These are phyloP conservation scores for Streptanthus diversifolius DNA, from an alignment of 345 rosid species.

Conservation along the genomic window DNA sequence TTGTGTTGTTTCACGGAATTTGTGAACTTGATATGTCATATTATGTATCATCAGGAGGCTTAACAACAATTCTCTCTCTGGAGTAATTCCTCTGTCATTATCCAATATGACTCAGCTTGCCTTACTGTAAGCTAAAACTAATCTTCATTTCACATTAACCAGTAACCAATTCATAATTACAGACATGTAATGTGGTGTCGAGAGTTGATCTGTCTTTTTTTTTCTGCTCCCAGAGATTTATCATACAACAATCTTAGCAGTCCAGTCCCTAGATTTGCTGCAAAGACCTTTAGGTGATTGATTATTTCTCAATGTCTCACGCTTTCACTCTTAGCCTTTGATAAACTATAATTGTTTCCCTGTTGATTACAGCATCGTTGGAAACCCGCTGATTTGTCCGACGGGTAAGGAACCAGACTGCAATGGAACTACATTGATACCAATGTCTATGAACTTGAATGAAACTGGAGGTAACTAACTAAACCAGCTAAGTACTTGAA, in stretches of 20 bases:
- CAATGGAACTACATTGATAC: conserved; percentile 70
- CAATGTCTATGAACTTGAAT: conserved; percentile 97
- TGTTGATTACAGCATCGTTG: conserved; percentile 60
- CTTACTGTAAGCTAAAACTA: conserved; percentile 59
- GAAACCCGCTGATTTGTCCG: conserved; percentile 84
- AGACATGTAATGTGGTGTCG: not conserved
- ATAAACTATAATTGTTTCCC: not conserved
- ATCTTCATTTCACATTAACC: not conserved
- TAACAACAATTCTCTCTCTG: conserved; percentile 83
- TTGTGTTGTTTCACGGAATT: not conserved
- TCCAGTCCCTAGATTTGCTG: conserved; percentile 79
- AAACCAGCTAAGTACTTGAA: not conserved
- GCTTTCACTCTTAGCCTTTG: not conserved
- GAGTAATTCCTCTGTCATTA: conserved; percentile 60
- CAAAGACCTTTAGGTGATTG: conserved; percentile 83
- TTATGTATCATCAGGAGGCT: conserved; percentile 58
- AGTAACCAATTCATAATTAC: not conserved
- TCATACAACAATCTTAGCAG: conserved; percentile 91
- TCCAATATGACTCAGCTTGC: conserved; percentile 87
- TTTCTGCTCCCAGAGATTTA: conserved; percentile 57
- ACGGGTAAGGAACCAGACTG: conserved; percentile 92
- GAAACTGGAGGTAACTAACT: conserved; percentile 50
- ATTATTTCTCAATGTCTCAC: conserved; percentile 11
- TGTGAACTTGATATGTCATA: not conserved
- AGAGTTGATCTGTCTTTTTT: conserved; percentile 12